Evolutionary conservation across 345 rosid species (phyloP).

Genomic region (Dipteronia dyeriana): DNA sequence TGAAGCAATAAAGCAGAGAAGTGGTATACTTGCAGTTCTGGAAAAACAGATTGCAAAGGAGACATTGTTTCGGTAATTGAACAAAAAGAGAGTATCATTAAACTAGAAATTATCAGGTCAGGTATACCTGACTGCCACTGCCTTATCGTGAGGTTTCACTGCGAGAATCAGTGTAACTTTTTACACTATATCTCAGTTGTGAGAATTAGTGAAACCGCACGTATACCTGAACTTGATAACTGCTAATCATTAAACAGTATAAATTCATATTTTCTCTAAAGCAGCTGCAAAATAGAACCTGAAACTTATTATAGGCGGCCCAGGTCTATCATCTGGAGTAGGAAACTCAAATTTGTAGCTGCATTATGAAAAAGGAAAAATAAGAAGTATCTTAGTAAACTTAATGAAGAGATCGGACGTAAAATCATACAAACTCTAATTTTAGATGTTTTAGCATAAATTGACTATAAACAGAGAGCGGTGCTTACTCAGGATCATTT

Average conservation of each 20-base stretch:
- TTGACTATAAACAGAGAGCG: constrained; percentile 18
- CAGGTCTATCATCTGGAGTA: constrained; percentile 98
- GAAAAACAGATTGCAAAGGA: constrained; percentile 9
- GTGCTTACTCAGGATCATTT: constrained; percentile 92
- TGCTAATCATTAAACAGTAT: not conserved
- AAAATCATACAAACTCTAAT: constrained; percentile 8
- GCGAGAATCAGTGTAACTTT: no score
- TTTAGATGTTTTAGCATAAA: constrained; percentile 4
- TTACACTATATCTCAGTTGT: no score
- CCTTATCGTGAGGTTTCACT: no score
- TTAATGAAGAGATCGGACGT: constrained; percentile 13
- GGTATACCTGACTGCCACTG: no score
- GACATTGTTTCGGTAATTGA: not conserved
- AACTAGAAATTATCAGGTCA: no score
- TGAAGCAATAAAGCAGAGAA: constrained; percentile 1
- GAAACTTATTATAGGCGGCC: constrained; percentile 97
- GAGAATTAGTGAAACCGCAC: no score
- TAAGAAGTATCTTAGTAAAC: constrained; percentile 3
- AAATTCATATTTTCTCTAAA: constrained; percentile 15
- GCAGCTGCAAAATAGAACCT: constrained; percentile 55
- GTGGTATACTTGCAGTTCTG: not conserved
- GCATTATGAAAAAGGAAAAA: constrained; percentile 35
- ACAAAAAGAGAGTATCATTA: not conserved
- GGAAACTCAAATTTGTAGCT: constrained; percentile 99
- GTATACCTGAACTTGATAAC: no score